phyloP scores from a whole-genome alignment of 371 early-diverging fungal species.

The Apophysomyces variabilis region DNA sequence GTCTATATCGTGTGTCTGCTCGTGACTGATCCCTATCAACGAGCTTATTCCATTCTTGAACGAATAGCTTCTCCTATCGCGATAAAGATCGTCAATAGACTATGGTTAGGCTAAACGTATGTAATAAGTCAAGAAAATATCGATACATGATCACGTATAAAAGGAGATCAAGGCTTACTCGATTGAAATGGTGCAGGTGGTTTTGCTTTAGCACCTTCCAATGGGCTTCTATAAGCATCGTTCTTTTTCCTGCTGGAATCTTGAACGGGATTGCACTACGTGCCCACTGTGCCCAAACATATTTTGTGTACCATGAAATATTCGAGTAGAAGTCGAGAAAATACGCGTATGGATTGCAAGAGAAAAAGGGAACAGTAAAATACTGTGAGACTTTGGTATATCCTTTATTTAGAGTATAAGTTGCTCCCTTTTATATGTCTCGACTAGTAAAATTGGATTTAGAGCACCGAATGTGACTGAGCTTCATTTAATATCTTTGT shows the following conservation, averaged over 20 bases:
- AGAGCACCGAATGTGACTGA: too few relatives aligned
- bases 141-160: background rate
- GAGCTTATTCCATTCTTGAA: background rate
- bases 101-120: background rate
- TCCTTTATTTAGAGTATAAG: too few relatives aligned
- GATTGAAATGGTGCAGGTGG: background rate
- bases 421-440: too few relatives aligned
- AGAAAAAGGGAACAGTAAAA: too few relatives aligned
- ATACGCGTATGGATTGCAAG: too few relatives aligned
- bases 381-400: too few relatives aligned
- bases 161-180: slow-evolving; percentile 10
- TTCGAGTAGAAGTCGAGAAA: too few relatives aligned
- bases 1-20: background rate
- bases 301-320: background rate
- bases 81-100: background rate
- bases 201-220: slow-evolving; percentile 10
- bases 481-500: too few relatives aligned
- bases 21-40: background rate
- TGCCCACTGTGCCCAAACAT: background rate
- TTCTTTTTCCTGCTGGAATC: slow-evolving; percentile 3
- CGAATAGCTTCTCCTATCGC: background rate
- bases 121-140: background rate
- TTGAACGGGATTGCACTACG: background rate
- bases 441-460: too few relatives aligned
- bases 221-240: slow-evolving; percentile 13